Evolutionary conservation across 2,329 filamentous ascomycete genomes (phyloP).

Genomic region (Curvularia lunata): DNA sequence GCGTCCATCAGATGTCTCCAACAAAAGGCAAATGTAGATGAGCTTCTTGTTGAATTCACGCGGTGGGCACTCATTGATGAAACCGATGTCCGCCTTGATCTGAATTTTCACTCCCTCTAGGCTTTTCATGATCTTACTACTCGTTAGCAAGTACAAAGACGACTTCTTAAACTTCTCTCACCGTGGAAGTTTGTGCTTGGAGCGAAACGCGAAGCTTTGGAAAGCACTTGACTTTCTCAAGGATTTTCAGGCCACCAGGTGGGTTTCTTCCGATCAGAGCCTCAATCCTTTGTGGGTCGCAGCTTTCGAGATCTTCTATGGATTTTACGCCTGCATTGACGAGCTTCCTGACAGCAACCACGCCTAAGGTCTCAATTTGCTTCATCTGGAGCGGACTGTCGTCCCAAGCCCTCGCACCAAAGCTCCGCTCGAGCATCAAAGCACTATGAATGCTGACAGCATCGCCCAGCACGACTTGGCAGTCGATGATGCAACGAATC

Average conservation of each 20-base stretch:
- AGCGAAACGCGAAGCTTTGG: constrained; percentile 68
- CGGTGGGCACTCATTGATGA: constrained; percentile 69
- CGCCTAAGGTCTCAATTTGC: constrained; percentile 80
- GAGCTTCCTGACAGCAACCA: constrained; percentile 76
- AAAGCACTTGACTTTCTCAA: constrained; percentile 71
- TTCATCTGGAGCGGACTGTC: constrained; percentile 79
- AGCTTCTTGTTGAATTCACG: constrained; percentile 68
- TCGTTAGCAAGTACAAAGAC: not conserved
- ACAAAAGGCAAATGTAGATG: constrained; percentile 75
- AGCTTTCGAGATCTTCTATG: constrained; percentile 71
- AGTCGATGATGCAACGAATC: constrained; percentile 78
- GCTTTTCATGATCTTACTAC: constrained; percentile 27
- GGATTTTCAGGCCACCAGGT: constrained; percentile 76
- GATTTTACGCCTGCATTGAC: constrained; percentile 71
- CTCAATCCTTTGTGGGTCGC: constrained; percentile 77
- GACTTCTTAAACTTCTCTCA: constrained; percentile 18
- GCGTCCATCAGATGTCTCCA: constrained; percentile 71
- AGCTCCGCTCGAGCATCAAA: constrained; percentile 77
- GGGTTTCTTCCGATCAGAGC: constrained; percentile 77
- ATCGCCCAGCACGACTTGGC: constrained; percentile 68
- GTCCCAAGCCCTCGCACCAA: constrained; percentile 82
- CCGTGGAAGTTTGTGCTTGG: constrained; percentile 56
- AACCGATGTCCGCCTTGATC: constrained; percentile 72
- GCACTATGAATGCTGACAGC: constrained; percentile 70
- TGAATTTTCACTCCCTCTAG: constrained; percentile 61